Percentiles rank a stretch among this genome's conserved stretches.
Evolutionary conservation across 805 yeast genomes (phyloP).

Genomic region (Blastobotrys attinorum): DNA sequence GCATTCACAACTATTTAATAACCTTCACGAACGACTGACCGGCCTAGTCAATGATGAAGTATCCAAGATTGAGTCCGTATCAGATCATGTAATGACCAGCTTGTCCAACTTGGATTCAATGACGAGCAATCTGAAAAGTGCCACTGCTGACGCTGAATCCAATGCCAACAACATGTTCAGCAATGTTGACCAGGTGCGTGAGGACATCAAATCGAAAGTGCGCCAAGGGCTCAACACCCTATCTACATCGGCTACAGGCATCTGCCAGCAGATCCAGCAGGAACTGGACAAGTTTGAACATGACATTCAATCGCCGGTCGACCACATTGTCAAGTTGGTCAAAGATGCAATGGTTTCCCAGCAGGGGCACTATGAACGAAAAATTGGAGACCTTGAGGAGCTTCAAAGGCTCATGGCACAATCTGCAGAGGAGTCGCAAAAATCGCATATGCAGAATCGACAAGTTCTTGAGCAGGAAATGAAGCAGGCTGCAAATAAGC

Average conservation of each 20-base stretch:
- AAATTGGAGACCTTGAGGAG: not conserved
- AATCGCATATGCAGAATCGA: no score
- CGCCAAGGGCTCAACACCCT: not conserved
- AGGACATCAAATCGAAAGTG: not conserved
- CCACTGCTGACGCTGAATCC: not conserved
- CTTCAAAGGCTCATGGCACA: not conserved
- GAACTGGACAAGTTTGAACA: not conserved
- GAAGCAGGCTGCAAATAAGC: no score
- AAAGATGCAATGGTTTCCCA: not conserved
- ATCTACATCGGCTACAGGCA: not conserved
- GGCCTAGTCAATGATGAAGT: not conserved
- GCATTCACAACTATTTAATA: not conserved
- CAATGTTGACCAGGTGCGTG: not conserved
- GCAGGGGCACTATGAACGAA: not conserved
- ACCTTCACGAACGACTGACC: not conserved
- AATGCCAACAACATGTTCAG: not conserved
- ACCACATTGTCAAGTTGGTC: not conserved
- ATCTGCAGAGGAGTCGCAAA: no score
- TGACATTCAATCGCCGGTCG: not conserved
- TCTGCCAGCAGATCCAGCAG: not conserved
- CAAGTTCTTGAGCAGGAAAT: no score
- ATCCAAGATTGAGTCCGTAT: not conserved
- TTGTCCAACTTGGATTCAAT: not conserved
- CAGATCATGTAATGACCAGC: not conserved
- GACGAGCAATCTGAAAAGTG: not conserved